phyloP scores from a whole-genome alignment of 805 yeast species.

The Cyberlindnera mississippiensis region DNA sequence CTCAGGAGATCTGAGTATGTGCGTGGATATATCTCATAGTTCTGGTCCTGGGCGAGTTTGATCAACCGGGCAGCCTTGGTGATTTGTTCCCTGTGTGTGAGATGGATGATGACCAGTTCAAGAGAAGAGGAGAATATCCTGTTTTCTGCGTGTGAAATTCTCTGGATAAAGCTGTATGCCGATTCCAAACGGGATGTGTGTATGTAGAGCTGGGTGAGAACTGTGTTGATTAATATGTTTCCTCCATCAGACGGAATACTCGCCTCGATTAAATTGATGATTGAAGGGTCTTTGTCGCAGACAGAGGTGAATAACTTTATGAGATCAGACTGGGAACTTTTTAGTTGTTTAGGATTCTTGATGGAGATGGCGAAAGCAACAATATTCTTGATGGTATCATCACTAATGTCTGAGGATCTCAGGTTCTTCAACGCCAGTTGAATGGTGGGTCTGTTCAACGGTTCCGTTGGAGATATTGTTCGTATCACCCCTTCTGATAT shows the following conservation, averaged over 20 bases:
- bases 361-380: not conserved
- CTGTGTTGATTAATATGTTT: not conserved
- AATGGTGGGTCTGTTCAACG: not conserved
- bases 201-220: conserved; percentile 10
- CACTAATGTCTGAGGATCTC: not conserved
- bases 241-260: not conserved
- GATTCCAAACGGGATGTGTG: conserved; percentile 3
- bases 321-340: not conserved
- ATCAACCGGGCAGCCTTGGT: conserved; percentile 9
- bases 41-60: not conserved
- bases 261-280: not conserved
- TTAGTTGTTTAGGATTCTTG: not conserved
- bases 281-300: not conserved
- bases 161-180: conserved; percentile 9
- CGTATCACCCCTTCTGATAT: not conserved
- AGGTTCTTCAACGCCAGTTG: not conserved
- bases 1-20: conserved; percentile 12
- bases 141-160: not conserved
- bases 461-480: not conserved
- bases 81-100: conserved; percentile 6
- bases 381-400: not conserved
- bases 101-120: conserved; percentile 17
- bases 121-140: conserved; percentile 5
- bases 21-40: conserved; percentile 16
- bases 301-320: not conserved